Conservation (phyloP, 2,329 filamentous ascomycete genomes). For the Mariannaea sp. region DNA sequence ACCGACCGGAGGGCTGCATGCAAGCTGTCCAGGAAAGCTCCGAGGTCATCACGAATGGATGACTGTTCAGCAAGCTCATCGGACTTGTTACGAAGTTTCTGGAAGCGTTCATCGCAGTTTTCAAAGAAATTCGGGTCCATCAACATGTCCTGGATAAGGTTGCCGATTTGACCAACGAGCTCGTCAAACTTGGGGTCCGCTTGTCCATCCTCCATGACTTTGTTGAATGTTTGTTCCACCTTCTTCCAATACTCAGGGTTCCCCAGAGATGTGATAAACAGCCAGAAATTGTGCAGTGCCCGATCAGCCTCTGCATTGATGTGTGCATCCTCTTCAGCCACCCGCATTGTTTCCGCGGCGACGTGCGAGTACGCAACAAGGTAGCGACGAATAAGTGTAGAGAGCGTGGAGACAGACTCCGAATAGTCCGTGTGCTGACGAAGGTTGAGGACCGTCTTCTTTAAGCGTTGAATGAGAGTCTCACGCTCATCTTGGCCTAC, state of each 20-base stretch:
- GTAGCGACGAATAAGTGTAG: constrained; percentile 77
- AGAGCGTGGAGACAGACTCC: constrained; percentile 80
- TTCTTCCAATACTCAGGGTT: constrained; percentile 75
- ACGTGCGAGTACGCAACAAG: constrained; percentile 77
- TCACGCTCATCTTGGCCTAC: constrained; percentile 73
- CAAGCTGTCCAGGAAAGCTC: constrained; percentile 70
- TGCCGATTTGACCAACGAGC: constrained; percentile 73
- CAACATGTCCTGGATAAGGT: constrained; percentile 77
- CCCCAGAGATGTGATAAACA: constrained; percentile 79
- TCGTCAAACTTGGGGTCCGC: constrained; percentile 83
- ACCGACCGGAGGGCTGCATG: constrained; percentile 72
- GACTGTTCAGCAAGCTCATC: constrained; percentile 71
- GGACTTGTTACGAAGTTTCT: constrained; percentile 56
- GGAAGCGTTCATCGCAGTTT: constrained; percentile 63
- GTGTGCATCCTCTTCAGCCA: constrained; percentile 71
- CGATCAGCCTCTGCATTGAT: constrained; percentile 75
- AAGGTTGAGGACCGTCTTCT: constrained; percentile 74
- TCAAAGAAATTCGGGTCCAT: constrained; percentile 88
- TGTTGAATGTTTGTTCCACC: constrained; percentile 69
- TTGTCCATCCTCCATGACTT: constrained; percentile 73
- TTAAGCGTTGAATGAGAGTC: constrained; percentile 75
- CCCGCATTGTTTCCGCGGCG: constrained; percentile 67
- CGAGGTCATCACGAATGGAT: constrained; percentile 72
- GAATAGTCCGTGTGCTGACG: constrained; percentile 80
- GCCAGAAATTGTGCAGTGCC: constrained; percentile 81